phyloP scores from a whole-genome alignment of 2,329 filamentous ascomycete genomes.

The Clonostachys chloroleuca region DNA sequence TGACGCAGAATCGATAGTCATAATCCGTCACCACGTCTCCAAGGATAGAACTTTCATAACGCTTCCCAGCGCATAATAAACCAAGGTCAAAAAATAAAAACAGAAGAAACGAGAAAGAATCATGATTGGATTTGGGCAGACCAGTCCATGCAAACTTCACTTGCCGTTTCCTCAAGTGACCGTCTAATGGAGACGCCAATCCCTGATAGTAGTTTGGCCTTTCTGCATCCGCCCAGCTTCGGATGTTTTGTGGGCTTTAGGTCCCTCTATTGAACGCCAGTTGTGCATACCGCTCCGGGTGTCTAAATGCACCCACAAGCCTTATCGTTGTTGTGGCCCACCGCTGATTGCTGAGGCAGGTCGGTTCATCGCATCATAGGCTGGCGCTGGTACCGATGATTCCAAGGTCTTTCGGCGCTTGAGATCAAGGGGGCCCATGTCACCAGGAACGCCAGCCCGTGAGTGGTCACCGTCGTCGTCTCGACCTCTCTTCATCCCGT shows the following conservation, averaged over 20 bases:
- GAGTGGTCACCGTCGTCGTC: conserved; percentile 57
- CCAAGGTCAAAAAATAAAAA: conserved; percentile 10
- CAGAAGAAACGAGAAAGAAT: conserved; percentile 2
- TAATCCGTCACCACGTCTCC: conserved; percentile 28
- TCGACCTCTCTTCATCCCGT: conserved; percentile 52
- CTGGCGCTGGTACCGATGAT: conserved; percentile 42
- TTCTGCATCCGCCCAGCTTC: background rate
- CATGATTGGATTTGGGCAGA: background rate
- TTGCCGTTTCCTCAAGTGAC: background rate
- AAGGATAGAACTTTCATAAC: conserved; percentile 14
- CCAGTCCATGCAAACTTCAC: background rate
- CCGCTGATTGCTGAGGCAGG: conserved; percentile 38
- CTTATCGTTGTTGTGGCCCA: conserved; percentile 31
- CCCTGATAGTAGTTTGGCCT: background rate
- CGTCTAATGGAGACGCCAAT: background rate
- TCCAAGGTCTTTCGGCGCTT: conserved; percentile 80
- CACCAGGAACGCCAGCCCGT: conserved; percentile 50
- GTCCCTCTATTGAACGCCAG: background rate
- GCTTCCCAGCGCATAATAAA: conserved; percentile 20
- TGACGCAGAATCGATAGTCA: conserved; percentile 27
- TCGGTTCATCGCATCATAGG: conserved; percentile 45
- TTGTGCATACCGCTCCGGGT: background rate
- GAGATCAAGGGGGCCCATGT: conserved; percentile 51
- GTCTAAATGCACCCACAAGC: conserved; percentile 1
- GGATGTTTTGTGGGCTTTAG: background rate